Evolutionary conservation across 2,329 filamentous ascomycete species (phyloP).

Genomic region (Sporothrix mexicana): DNA sequence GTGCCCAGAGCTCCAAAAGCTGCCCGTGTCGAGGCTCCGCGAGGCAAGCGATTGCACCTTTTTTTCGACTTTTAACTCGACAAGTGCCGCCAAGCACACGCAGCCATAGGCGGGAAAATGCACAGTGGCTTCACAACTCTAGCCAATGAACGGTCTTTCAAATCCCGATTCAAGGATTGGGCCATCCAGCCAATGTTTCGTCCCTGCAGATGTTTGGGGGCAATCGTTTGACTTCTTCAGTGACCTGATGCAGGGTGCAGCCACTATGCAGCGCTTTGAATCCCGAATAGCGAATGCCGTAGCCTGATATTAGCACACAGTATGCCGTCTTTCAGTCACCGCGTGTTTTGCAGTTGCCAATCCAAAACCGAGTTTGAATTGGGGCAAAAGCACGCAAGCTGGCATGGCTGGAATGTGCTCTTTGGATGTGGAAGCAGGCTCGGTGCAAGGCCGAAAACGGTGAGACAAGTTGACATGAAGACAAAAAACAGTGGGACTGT

Average conservation of each 20-base stretch:
- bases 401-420: not conserved
- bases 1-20: not conserved
- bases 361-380: not conserved
- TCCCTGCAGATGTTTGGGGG: not conserved
- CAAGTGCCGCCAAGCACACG: slow-evolving; percentile 20
- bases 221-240: not conserved
- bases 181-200: not conserved
- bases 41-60: slow-evolving; percentile 7
- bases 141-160: slow-evolving; percentile 24
- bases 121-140: not conserved
- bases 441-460: slow-evolving; percentile 24
- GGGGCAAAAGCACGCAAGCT: not conserved
- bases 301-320: not conserved
- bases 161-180: slow-evolving; percentile 30
- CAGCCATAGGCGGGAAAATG: slow-evolving; percentile 13
- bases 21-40: slow-evolving; percentile 22
- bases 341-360: slow-evolving; percentile 12
- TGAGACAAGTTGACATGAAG: slow-evolving; percentile 7
- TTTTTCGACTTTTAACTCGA: slow-evolving; percentile 22
- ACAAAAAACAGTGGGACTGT: not conserved
- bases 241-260: slow-evolving; percentile 9
- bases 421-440: not conserved
- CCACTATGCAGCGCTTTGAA: slow-evolving; percentile 14
- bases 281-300: slow-evolving; percentile 34
- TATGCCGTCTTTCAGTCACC: not conserved